These are phyloP conservation scores for Aspergillus tamarii DNA, from an alignment of 2,329 filamentous ascomycete genomes.

Conservation along the genomic window DNA sequence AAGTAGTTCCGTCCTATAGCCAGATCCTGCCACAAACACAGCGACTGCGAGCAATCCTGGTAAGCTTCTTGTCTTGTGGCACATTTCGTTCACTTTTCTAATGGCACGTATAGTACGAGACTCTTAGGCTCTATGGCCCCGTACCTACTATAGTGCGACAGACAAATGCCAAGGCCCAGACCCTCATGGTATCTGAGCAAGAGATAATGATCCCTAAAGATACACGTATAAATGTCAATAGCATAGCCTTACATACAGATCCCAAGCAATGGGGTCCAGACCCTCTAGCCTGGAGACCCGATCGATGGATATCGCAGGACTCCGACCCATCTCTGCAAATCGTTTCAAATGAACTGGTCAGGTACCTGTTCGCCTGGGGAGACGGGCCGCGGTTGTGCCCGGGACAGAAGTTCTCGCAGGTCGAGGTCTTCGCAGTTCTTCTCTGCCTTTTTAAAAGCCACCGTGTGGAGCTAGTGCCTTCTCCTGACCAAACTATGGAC, in stretches of 20 bases:
- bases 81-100: not conserved
- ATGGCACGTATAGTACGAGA: slow-evolving; percentile 4
- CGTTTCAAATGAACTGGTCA: not conserved
- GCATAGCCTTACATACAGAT: slow-evolving; percentile 3
- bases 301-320: slow-evolving; percentile 1
- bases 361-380: slow-evolving; percentile 2
- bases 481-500: not conserved
- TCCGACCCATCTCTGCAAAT: no score
- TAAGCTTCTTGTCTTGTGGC: not conserved
- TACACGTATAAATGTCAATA: slow-evolving; percentile 1
- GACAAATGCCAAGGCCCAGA: not conserved
- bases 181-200: not conserved
- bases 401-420: slow-evolving; percentile 3
- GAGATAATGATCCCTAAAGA: not conserved
- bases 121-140: slow-evolving; percentile 5
- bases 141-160: slow-evolving; percentile 4
- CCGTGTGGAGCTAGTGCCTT: not conserved
- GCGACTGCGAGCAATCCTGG: slow-evolving; percentile 6
- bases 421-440: slow-evolving; percentile 3
- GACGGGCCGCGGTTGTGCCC: slow-evolving; percentile 6
- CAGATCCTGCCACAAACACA: not conserved
- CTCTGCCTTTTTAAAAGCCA: slow-evolving; percentile 3
- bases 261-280: not conserved
- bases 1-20: not conserved
- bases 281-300: slow-evolving; percentile 3